Percentiles rank a stretch among this genome's conserved stretches.
These are phyloP conservation scores for Trichoderma sp. DNA, from an alignment of 2,329 filamentous ascomycete species.

Conservation along the genomic window DNA sequence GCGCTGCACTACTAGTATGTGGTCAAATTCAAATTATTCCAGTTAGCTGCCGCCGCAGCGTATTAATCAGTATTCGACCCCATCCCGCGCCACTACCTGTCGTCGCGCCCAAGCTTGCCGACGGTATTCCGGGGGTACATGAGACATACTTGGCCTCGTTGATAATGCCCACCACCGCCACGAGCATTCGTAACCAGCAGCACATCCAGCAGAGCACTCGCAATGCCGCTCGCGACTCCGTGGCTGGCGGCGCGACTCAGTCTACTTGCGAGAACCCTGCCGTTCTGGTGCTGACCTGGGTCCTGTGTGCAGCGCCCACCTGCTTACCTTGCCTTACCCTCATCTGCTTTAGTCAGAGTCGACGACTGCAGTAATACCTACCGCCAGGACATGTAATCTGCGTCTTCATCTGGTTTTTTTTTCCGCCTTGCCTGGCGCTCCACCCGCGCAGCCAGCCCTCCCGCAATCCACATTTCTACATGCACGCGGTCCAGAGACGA, in stretches of 20 bases:
- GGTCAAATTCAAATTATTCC: no score
- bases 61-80: neutral
- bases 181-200: neutral
- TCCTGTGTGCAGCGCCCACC: conserved; percentile 5
- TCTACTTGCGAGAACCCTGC: conserved; percentile 10
- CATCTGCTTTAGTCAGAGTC: neutral
- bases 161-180: neutral
- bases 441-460: conserved; percentile 22
- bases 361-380: neutral
- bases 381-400: neutral
- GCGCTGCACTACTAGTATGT: no score
- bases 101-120: neutral
- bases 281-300: conserved; percentile 14
- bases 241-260: conserved; percentile 5
- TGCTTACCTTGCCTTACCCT: neutral
- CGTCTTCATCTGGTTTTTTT: neutral
- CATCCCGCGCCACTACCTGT: neutral
- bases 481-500: conserved; percentile 23
- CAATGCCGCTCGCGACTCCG: no score
- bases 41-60: neutral
- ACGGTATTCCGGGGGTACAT: neutral
- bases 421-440: conserved; percentile 21
- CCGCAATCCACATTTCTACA: conserved; percentile 6
- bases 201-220: neutral
- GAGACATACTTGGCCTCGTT: neutral